Conservation (phyloP, 306 rosid species). For the Prunus kanzakura region DNA sequence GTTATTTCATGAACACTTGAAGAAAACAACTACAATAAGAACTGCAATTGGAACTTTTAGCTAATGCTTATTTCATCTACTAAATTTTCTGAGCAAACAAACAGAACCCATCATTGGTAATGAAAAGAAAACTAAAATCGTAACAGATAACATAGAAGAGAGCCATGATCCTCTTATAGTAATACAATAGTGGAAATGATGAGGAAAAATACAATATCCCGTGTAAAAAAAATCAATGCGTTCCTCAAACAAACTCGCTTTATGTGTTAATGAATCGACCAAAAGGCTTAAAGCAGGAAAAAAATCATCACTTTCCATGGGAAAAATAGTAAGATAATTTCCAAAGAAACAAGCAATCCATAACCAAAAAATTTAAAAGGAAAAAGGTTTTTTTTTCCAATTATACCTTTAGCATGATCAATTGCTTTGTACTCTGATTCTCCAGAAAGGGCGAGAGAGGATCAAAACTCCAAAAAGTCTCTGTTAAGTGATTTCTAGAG, state of each 20-base stretch:
- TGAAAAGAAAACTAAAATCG: background rate
- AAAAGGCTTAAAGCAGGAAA: background rate
- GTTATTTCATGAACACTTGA: background rate
- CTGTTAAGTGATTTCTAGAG: background rate
- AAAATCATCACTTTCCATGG: background rate
- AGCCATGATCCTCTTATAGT: slow-evolving; percentile 1
- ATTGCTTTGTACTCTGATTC: background rate
- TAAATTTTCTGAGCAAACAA: slow-evolving; percentile 10
- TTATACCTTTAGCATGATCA: slow-evolving; percentile 29
- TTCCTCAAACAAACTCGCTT: background rate
- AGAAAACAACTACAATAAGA: background rate
- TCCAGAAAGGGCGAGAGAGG: background rate
- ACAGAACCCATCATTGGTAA: background rate
- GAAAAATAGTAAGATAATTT: too few relatives aligned
- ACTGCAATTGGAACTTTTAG: background rate
- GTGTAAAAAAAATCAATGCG: background rate
- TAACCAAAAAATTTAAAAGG: background rate
- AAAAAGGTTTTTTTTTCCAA: background rate
- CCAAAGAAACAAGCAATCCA: background rate
- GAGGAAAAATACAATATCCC: too few relatives aligned
- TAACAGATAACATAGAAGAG: background rate
- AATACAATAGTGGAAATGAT: background rate
- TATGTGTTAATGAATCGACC: background rate
- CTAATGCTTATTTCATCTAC: background rate
- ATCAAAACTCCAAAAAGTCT: slow-evolving; percentile 7